Conservation (phyloP, 768 basidiomycete genomes). For the Podaxis rugospora region DNA sequence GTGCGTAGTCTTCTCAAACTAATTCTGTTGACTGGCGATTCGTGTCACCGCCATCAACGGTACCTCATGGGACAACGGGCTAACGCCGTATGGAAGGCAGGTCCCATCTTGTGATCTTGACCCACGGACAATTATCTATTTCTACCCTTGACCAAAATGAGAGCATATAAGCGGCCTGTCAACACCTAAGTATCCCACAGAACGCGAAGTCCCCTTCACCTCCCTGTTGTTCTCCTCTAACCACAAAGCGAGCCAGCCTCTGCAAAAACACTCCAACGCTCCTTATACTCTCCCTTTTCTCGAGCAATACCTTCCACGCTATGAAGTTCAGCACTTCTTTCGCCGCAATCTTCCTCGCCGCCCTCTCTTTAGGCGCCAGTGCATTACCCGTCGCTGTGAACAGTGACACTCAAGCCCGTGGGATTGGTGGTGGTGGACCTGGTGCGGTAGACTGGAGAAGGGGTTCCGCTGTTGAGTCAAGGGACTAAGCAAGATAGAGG, state of each 20-base stretch:
- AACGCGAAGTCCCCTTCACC: neutral
- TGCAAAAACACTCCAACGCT: neutral
- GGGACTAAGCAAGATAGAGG: neutral
- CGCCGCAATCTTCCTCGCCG: neutral
- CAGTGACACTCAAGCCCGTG: neutral
- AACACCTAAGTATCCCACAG: neutral
- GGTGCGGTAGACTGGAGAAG: neutral
- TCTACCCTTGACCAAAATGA: neutral
- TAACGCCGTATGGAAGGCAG: conserved; percentile 9
- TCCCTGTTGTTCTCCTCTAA: neutral
- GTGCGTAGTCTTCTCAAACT: neutral
- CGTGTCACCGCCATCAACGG: conserved; percentile 4
- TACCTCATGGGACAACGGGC: conserved; percentile 9
- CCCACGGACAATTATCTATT: conserved; percentile 10
- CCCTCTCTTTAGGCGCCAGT: conserved; percentile 1
- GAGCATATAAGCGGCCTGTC: conserved; percentile 10
- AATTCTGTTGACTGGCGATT: neutral
- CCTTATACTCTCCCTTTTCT: neutral
- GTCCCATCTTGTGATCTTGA: conserved; percentile 3
- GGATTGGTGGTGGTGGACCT: neutral
- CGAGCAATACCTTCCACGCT: neutral
- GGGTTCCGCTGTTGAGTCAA: neutral
- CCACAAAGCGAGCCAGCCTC: neutral
- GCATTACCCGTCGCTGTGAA: neutral
- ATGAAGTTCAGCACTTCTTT: conserved; percentile 4